A percentile compares a stretch with the other conserved stretches of the same genome.
These are phyloP conservation scores for Macrolepiota albuminosa DNA, from an alignment of 768 basidiomycete species.

Conservation along the genomic window DNA sequence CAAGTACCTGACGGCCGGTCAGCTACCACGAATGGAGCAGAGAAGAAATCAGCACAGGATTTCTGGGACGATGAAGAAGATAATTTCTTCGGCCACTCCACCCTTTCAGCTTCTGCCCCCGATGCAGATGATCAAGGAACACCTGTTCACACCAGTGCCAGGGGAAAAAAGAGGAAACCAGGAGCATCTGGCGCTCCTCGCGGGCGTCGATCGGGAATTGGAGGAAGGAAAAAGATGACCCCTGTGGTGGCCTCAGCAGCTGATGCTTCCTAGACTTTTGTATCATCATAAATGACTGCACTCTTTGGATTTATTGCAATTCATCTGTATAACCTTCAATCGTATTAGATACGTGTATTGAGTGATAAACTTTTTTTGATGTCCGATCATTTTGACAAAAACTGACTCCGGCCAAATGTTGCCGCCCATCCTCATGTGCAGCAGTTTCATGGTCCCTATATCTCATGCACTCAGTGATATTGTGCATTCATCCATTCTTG, in stretches of 20 bases:
- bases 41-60: conserved; percentile 47
- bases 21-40: conserved; percentile 25
- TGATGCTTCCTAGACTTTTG: neutral
- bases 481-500: conserved; percentile 3
- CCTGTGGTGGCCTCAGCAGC: conserved; percentile 3
- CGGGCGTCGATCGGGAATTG: conserved; percentile 30
- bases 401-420: conserved; percentile 7
- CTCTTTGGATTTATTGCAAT: neutral
- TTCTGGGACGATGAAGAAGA: conserved; percentile 87
- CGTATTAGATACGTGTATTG: neutral
- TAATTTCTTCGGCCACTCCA: conserved; percentile 73
- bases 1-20: conserved; percentile 27
- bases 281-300: conserved; percentile 3
- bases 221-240: conserved; percentile 31
- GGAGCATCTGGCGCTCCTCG: conserved; percentile 30
- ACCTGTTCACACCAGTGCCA: conserved; percentile 22
- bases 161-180: conserved; percentile 40
- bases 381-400: conserved; percentile 11
- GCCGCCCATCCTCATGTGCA: conserved; percentile 14
- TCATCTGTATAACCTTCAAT: neutral
- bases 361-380: conserved; percentile 5
- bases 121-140: conserved; percentile 33
- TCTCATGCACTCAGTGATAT: conserved; percentile 16
- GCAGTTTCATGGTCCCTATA: conserved; percentile 13
- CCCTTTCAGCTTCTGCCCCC: conserved; percentile 17